These are phyloP conservation scores for Coemansia guatemalensis DNA, from an alignment of 192 early-diverging fungal genomes.

Conservation along the genomic window DNA sequence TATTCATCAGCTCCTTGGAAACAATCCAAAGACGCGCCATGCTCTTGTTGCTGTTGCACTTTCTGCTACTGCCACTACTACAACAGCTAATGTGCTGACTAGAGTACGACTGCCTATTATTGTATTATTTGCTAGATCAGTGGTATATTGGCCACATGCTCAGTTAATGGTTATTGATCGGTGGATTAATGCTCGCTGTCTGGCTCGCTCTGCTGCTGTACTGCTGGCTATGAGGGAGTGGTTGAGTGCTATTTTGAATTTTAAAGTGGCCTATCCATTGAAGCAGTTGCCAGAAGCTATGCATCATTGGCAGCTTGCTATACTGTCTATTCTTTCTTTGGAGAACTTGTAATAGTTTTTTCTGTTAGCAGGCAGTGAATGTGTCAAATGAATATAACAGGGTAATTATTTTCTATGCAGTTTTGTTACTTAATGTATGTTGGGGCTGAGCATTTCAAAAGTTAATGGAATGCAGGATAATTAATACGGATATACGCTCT, in stretches of 20 bases:
- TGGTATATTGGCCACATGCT: constrained; percentile 32
- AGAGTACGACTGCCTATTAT: constrained; percentile 2
- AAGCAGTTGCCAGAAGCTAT: constrained; percentile 8
- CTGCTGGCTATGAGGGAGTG: constrained; percentile 16
- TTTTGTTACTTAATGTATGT: too few species aligned
- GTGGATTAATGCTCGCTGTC: constrained; percentile 26
- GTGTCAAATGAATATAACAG: too few species aligned
- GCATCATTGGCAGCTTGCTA: constrained; percentile 17
- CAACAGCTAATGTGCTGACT: constrained; percentile 17
- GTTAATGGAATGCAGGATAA: too few species aligned
- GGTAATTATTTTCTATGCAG: too few species aligned
- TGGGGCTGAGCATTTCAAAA: too few species aligned
- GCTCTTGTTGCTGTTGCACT: constrained; percentile 16
- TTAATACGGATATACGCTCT: too few species aligned
- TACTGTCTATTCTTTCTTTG: not conserved
- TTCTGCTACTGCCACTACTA: constrained; percentile 5
- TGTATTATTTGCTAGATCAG: constrained; percentile 17
- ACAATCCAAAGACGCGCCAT: not conserved
- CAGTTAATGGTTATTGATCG: constrained; percentile 13
- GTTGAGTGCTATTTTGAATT: constrained; percentile 13
- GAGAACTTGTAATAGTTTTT: too few species aligned
- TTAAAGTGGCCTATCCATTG: constrained; percentile 13
- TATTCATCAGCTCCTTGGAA: not conserved
- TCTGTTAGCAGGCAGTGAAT: too few species aligned
- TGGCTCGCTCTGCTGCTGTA: constrained; percentile 13